Evolutionary conservation across 495 filamentous ascomycete species (phyloP).

Genomic region (Penicillium parvum): DNA sequence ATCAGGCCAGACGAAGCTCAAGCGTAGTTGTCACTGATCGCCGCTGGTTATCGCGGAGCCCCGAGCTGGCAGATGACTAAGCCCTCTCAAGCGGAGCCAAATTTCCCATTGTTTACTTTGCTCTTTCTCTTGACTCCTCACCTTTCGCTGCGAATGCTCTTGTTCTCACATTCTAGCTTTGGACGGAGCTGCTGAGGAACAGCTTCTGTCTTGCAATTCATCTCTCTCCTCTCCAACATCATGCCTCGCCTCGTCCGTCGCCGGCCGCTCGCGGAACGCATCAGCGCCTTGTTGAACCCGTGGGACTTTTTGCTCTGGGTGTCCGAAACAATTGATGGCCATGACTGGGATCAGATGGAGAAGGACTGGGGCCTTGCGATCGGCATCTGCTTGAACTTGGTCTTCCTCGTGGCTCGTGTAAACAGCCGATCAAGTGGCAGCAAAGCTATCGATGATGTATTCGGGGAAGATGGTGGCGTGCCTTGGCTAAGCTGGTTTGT

Average conservation of each 20-base stretch:
- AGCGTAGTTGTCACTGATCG: conserved; percentile 9
- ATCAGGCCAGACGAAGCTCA: conserved; percentile 1
- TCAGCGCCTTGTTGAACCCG: conserved; percentile 76
- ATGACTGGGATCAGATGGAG: conserved; percentile 78
- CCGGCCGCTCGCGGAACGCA: conserved; percentile 67
- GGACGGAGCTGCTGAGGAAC: conserved; percentile 21
- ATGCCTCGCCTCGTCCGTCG: conserved; percentile 80
- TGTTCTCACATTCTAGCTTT: conserved; percentile 1
- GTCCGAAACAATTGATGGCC: conserved; percentile 81
- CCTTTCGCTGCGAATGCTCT: conserved; percentile 8
- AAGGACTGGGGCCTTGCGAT: conserved; percentile 69
- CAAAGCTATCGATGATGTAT: conserved; percentile 68
- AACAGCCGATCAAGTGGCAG: conserved; percentile 52
- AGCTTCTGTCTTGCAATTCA: conserved; percentile 10
- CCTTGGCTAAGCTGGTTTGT: conserved; percentile 77
- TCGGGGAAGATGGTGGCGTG: conserved; percentile 61
- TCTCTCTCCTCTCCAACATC: conserved; percentile 17
- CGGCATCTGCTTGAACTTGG: conserved; percentile 68
- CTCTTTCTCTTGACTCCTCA: not conserved
- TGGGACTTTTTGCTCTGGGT: conserved; percentile 84
- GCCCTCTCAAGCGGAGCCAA: conserved; percentile 28
- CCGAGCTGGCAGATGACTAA: conserved; percentile 22
- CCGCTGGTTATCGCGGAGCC: conserved; percentile 23
- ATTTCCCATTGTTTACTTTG: conserved; percentile 5
- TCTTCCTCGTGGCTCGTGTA: conserved; percentile 78